Conservation (phyloP, 2,329 filamentous ascomycete genomes). For the Cercospora sp. region DNA sequence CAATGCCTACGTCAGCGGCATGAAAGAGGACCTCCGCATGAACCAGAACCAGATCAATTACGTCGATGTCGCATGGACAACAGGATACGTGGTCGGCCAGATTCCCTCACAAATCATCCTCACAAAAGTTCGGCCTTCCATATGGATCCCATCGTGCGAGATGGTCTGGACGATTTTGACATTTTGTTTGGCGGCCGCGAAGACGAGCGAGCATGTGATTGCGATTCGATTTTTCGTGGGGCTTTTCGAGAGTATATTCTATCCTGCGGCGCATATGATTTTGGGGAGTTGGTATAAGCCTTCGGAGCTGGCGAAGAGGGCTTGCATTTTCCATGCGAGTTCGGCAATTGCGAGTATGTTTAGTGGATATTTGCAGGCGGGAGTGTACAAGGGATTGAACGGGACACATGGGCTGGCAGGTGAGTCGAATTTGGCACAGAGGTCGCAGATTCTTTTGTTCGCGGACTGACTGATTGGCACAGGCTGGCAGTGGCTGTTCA, state of each 20-base stretch:
- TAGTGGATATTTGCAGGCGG: constrained; percentile 58
- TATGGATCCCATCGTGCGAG: constrained; percentile 54
- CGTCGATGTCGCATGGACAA: constrained; percentile 59
- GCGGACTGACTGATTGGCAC: constrained; percentile 40
- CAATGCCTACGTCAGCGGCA: constrained; percentile 52
- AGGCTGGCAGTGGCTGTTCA: constrained; percentile 14
- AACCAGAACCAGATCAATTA: constrained; percentile 59
- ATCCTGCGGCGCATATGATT: constrained; percentile 56
- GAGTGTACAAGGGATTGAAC: constrained; percentile 51
- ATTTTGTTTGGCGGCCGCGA: constrained; percentile 46
- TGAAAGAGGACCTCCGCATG: constrained; percentile 56
- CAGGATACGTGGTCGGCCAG: constrained; percentile 51
- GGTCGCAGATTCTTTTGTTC: neutral
- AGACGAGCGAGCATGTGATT: constrained; percentile 49
- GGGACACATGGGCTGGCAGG: constrained; percentile 45
- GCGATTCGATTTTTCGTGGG: constrained; percentile 54
- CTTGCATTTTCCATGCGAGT: constrained; percentile 55
- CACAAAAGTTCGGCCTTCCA: constrained; percentile 51
- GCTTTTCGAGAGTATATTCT: constrained; percentile 54
- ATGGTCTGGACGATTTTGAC: constrained; percentile 54
- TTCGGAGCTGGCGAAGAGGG: constrained; percentile 54
- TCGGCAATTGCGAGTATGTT: constrained; percentile 51
- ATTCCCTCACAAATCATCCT: constrained; percentile 45
- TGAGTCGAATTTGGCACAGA: constrained; percentile 51
- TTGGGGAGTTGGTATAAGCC: constrained; percentile 55